These are phyloP conservation scores for Talaromyces pinophilus DNA, from an alignment of 2,329 filamentous ascomycete species.

Conservation along the genomic window DNA sequence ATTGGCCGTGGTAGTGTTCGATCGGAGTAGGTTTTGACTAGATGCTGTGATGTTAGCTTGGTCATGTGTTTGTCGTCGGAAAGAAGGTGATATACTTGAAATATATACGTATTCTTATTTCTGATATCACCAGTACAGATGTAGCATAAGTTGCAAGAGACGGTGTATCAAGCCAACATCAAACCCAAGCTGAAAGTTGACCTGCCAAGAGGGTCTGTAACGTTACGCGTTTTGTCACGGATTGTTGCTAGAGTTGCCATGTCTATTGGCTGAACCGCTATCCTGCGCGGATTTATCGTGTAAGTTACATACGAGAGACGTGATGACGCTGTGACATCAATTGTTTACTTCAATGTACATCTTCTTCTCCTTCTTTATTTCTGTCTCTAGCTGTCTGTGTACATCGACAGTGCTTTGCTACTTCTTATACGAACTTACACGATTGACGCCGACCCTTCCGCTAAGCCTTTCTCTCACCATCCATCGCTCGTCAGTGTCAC, in stretches of 20 bases:
- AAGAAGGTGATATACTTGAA: background rate
- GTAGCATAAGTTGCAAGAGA: background rate
- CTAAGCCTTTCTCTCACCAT: background rate
- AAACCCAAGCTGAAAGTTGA: background rate
- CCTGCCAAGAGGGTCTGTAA: constrained; percentile 10
- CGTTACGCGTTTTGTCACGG: constrained; percentile 19
- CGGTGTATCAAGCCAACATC: background rate
- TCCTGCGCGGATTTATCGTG: background rate
- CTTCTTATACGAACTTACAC: background rate
- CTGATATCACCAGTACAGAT: background rate
- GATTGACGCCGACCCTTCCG: background rate
- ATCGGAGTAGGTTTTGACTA: background rate
- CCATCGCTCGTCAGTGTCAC: background rate
- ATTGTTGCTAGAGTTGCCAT: background rate
- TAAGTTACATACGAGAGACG: constrained; percentile 11
- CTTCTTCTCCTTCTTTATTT: background rate
- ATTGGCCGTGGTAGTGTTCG: constrained; percentile 10
- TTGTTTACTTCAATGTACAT: constrained; percentile 4
- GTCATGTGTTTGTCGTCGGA: background rate
- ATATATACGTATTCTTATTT: background rate
- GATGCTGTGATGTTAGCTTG: constrained; percentile 1
- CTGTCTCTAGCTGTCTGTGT: background rate
- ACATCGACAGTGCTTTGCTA: background rate
- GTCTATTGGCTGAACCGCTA: background rate
- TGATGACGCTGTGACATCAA: constrained; percentile 10